Base-by-base conservation (phyloP, 345 rosid species). In the Murraya paniculata region DNA sequence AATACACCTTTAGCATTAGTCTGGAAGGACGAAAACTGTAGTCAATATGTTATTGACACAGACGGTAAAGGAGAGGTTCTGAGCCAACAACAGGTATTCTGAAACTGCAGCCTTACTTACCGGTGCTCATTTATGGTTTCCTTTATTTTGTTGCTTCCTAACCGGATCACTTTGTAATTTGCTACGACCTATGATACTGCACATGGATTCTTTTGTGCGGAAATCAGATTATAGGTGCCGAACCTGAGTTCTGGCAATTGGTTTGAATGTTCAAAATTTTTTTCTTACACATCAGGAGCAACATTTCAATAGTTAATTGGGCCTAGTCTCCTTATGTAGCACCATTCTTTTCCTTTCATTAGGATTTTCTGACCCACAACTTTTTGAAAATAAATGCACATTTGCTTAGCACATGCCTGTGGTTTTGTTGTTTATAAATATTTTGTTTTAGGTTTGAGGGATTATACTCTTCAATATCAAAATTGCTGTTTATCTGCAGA, bases 11-110 rank as follows among this genome's bases (percentile, higher is more conserved):
- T 96, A n/a, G 93, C 90, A 59, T 85, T 96, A 86, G 93, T 94
- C 53, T 96, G 99, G 99, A 96, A 94, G 82, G 99, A 96, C 79
- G 95, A 89, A 79, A 89, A 84, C 38, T 96, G 98, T 78, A 94
- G 98, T 84, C 98, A 89, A 81, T 96, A 90, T 85, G 98, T 94
- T 78, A 90, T 96, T 41, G 99, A 96, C 85, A 94, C 99, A 2
- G 99, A 96, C 64, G 86, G 85, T 85, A 90, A 91, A 79, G 99
- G 99, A 53, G 85, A 92, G 78, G 81, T 94, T 81, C 94, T 86
- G 27, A 86, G 79, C 76, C 88, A 90, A 78, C 98, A 96, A 77
- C 94, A 86, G 93, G 98, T 92, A 82, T 74, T 64, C 83, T 69
- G 59, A 69, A 28, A 45, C 69, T 35, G 48, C 79, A 21, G 77